Evolutionary conservation across 306 rosid genomes (phyloP).

Genomic region (Dryas alaskensis): DNA sequence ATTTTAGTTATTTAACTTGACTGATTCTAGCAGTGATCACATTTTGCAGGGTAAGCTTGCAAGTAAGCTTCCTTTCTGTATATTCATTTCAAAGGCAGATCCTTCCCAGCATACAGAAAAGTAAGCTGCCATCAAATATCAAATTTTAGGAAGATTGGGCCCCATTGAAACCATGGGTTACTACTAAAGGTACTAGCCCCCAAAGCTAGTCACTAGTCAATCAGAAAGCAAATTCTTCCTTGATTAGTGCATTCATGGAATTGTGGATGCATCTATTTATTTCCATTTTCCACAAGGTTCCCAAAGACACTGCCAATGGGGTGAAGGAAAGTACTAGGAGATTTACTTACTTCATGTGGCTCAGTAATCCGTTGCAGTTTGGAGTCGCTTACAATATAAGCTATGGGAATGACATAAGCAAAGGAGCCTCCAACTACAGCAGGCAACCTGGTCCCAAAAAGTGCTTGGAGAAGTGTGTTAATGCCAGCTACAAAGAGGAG

Average conservation of each 20-base stretch:
- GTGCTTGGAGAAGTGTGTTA: constrained; percentile 97
- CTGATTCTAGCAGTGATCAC: not conserved
- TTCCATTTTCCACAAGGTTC: constrained; percentile 20
- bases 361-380: constrained; percentile 59
- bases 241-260: not conserved
- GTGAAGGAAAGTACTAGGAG: not conserved
- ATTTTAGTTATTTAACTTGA: not conserved
- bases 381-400: constrained; percentile 72
- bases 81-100: constrained; percentile 2
- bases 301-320: constrained; percentile 10
- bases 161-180: not conserved
- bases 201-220: not conserved
- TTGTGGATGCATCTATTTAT: not conserved
- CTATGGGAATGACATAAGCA: constrained; percentile 80
- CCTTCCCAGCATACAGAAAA: not conserved
- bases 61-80: constrained; percentile 14
- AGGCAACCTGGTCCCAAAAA: constrained; percentile 92
- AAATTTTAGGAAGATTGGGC: constrained; percentile 3
- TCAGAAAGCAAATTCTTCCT: constrained; percentile 10
- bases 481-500: constrained; percentile 89
- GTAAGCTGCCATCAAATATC: not conserved
- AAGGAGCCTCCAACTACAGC: constrained; percentile 95
- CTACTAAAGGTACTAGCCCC: not conserved
- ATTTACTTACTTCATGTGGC: constrained; percentile 68
- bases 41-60: constrained; percentile 8